Conservation (phyloP, 169 alveolate genomes). For the Cystoisospora suis region DNA sequence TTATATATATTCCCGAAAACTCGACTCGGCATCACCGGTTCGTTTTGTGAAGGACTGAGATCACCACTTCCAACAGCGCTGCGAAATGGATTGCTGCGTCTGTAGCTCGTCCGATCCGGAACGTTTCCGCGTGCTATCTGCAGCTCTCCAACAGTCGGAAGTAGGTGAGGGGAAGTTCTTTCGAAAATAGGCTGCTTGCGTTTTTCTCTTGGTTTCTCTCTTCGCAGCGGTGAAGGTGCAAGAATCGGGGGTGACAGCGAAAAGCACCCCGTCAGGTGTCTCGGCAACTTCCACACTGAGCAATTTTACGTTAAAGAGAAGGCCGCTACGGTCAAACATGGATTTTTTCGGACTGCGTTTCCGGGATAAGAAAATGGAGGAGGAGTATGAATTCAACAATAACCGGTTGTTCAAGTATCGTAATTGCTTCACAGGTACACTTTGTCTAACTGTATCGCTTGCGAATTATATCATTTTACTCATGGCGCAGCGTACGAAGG, state of each 20-base stretch:
- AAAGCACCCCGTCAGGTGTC: not conserved
- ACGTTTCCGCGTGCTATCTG: no score
- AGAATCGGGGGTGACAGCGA: not conserved
- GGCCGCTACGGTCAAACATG: conserved; percentile 21
- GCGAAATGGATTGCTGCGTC: no score
- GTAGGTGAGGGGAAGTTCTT: no score
- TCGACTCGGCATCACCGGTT: no score
- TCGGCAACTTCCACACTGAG: not conserved
- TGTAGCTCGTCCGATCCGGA: no score
- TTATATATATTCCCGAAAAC: no score
- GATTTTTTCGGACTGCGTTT: not conserved
- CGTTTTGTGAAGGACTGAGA: no score
- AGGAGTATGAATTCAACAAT: conserved; percentile 26
- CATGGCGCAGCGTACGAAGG: not conserved
- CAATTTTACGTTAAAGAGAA: not conserved
- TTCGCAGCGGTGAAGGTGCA: not conserved
- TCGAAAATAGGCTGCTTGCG: no score
- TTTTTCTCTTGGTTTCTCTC: not conserved
- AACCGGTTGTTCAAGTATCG: not conserved
- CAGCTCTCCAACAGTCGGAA: no score
- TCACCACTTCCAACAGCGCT: no score
- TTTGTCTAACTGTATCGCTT: not conserved
- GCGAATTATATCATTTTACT: not conserved
- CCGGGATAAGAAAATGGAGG: conserved; percentile 21
- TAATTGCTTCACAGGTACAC: conserved; percentile 8